These are phyloP conservation scores for Lecanoromycetidae sp. DNA, from an alignment of 2,329 filamentous ascomycete species.

Conservation along the genomic window DNA sequence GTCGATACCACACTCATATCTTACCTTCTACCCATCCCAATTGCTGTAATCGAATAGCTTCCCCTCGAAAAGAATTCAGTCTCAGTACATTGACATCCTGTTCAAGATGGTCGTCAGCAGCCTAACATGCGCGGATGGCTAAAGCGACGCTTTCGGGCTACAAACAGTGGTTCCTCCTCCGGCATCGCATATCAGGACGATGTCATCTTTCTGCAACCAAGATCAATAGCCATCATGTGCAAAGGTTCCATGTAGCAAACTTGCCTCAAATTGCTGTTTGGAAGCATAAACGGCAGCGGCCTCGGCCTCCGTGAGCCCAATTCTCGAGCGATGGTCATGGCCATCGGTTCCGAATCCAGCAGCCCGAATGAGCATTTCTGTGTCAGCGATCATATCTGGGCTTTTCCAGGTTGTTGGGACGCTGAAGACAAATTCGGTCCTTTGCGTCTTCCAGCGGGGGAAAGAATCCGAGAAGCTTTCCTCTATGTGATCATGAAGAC, in stretches of 20 bases:
- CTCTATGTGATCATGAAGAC: constrained; percentile 25
- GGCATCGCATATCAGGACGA: constrained; percentile 39
- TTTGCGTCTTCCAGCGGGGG: constrained; percentile 21
- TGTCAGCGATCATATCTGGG: constrained; percentile 27
- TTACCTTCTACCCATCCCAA: constrained; percentile 13
- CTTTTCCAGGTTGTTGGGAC: constrained; percentile 33
- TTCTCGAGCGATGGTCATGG: constrained; percentile 28
- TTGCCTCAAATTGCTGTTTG: constrained; percentile 20
- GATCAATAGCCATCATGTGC: not conserved
- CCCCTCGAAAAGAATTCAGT: constrained; percentile 14
- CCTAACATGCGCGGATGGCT: too few species aligned
- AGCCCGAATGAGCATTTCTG: constrained; percentile 22
- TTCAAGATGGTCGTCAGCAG: not conserved
- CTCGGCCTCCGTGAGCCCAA: constrained; percentile 43
- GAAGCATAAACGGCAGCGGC: constrained; percentile 41
- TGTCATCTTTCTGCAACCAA: constrained; percentile 28
- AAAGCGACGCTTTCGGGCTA: too few species aligned
- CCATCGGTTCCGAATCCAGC: constrained; percentile 24
- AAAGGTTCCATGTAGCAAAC: not conserved
- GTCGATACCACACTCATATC: constrained; percentile 12
- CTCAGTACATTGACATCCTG: constrained; percentile 24
- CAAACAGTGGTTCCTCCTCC: constrained; percentile 36
- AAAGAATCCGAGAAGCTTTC: constrained; percentile 22
- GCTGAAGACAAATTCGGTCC: constrained; percentile 32
- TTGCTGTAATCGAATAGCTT: constrained; percentile 19